A percentile compares a stretch with the other conserved stretches of the same genome.
Evolutionary conservation across 2,329 filamentous ascomycete species (phyloP).

Genomic region (Claviceps digitariae): DNA sequence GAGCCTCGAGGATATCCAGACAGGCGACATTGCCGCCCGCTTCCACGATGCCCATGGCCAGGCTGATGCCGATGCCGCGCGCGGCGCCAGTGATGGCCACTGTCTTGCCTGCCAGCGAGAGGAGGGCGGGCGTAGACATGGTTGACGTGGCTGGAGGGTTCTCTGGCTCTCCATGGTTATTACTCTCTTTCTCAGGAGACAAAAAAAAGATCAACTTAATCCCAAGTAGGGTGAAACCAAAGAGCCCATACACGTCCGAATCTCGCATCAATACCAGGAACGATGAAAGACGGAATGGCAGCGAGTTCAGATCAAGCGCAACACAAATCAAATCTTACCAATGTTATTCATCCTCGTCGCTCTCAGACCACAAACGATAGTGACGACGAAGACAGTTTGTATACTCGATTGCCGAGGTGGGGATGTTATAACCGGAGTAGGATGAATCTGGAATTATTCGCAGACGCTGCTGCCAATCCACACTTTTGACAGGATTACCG

Average conservation of each 20-base stretch:
- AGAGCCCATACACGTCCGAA: no score
- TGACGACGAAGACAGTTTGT: background rate
- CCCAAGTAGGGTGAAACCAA: background rate
- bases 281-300: background rate
- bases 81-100: constrained; percentile 37
- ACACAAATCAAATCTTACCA: background rate
- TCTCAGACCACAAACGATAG: background rate
- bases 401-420: background rate
- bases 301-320: background rate
- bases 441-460: no score
- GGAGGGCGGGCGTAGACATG: constrained; percentile 19
- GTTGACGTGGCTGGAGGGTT: background rate
- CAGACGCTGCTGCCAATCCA: no score
- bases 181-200: background rate
- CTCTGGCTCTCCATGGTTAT: background rate
- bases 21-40: constrained; percentile 35
- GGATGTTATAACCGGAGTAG: no score
- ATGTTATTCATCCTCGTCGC: background rate
- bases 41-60: constrained; percentile 34
- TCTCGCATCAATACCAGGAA: no score
- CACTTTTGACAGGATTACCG: no score
- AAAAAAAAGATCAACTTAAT: background rate
- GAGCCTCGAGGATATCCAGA: constrained; percentile 28
- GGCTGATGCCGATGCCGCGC: constrained; percentile 35
- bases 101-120: constrained; percentile 31